These are phyloP conservation scores for Zizania palustris DNA, from an alignment of 202 grass and related monocot genomes.

Conservation along the genomic window DNA sequence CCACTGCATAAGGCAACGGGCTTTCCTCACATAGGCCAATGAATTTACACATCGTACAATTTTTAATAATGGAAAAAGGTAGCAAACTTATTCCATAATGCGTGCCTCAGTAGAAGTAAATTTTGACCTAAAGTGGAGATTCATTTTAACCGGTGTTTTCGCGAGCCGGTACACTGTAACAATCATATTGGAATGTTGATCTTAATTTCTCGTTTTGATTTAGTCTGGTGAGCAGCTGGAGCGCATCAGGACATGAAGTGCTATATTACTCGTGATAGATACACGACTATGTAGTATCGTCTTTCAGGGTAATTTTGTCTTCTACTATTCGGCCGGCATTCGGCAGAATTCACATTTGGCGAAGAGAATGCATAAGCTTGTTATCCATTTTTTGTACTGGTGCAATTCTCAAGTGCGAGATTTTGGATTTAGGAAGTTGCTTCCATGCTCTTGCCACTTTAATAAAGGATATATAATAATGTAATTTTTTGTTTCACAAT, in stretches of 20 bases:
- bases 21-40: neutral
- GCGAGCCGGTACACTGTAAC: constrained; percentile 30
- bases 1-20: constrained; percentile 49
- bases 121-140: constrained; percentile 31
- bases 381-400: too few relatives aligned
- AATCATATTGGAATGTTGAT: neutral
- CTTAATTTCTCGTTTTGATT: neutral
- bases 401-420: too few relatives aligned
- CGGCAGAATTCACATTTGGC: neutral
- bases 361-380: neutral
- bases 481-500: too few relatives aligned
- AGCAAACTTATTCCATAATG: constrained; percentile 45
- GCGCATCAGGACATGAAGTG: neutral
- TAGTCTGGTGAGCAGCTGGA: neutral
- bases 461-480: too few relatives aligned
- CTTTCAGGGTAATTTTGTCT: neutral
- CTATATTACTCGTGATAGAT: neutral
- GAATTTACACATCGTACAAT: constrained; percentile 29
- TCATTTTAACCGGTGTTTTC: constrained; percentile 47
- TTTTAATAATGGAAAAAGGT: constrained; percentile 56
- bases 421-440: neutral
- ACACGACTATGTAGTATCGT: neutral
- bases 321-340: neutral
- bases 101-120: constrained; percentile 29
- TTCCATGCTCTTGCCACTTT: too few relatives aligned